Conservation (phyloP, 2,329 filamentous ascomycete species). For the Keithomyces neogunnii region DNA sequence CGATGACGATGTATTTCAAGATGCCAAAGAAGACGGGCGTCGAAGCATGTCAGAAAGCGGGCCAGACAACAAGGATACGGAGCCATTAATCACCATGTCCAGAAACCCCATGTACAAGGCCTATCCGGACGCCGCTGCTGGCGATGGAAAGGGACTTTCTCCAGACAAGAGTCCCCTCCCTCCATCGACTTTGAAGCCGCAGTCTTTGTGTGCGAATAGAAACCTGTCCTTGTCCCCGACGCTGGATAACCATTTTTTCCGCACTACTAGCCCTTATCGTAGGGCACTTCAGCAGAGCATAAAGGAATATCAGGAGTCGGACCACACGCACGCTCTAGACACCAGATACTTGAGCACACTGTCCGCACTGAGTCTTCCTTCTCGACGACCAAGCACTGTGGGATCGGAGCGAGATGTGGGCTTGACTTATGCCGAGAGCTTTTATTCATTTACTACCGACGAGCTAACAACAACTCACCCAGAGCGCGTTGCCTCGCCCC, state of each 20-base stretch:
- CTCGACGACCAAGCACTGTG: conserved; percentile 29
- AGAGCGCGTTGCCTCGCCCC: background rate
- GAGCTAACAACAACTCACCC: conserved; percentile 10
- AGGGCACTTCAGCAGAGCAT: conserved; percentile 41
- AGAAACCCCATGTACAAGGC: conserved; percentile 3
- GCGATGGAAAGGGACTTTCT: conserved; percentile 7
- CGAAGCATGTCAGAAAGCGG: background rate
- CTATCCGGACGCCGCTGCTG: conserved; percentile 8
- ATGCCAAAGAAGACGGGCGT: conserved; percentile 1
- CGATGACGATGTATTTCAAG: conserved; percentile 24
- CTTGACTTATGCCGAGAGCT: conserved; percentile 36
- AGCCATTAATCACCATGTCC: background rate
- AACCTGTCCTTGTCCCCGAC: conserved; percentile 45
- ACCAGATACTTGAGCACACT: conserved; percentile 32
- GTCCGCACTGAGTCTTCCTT: conserved; percentile 29
- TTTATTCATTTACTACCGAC: conserved; percentile 33
- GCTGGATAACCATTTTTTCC: conserved; percentile 41
- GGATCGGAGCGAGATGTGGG: conserved; percentile 30
- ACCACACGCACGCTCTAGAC: conserved; percentile 17
- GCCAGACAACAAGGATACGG: background rate
- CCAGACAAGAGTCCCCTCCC: conserved; percentile 1
- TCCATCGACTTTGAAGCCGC: conserved; percentile 7
- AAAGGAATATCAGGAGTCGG: conserved; percentile 22
- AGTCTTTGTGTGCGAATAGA: conserved; percentile 27
- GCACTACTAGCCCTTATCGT: conserved; percentile 47